A percentile compares a stretch with the other conserved stretches of the same genome.
These are phyloP conservation scores for Lactarius vividus DNA, from an alignment of 768 basidiomycete species.

Conservation along the genomic window DNA sequence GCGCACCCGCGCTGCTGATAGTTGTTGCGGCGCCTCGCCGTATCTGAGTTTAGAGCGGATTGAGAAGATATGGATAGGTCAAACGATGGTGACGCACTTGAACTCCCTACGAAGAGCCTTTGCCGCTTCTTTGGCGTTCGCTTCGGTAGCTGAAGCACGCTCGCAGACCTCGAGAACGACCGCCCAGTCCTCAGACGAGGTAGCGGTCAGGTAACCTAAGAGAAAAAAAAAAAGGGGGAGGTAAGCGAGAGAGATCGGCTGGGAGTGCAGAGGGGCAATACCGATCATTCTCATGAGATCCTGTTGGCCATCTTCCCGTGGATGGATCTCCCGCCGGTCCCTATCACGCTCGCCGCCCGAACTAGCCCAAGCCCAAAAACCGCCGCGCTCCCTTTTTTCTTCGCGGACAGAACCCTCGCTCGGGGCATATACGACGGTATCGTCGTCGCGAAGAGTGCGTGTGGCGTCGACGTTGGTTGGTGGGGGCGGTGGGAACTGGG, in stretches of 20 bases:
- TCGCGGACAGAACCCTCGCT: constrained; percentile 33
- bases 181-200: constrained; percentile 77
- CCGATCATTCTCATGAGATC: constrained; percentile 73
- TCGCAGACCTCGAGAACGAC: constrained; percentile 87
- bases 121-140: constrained; percentile 79
- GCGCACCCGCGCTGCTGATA: constrained; percentile 28
- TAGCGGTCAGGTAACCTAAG: constrained; percentile 70
- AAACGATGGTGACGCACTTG: constrained; percentile 49
- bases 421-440: constrained; percentile 28
- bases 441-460: constrained; percentile 35
- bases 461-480: constrained; percentile 21
- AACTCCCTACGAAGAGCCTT: constrained; percentile 81
- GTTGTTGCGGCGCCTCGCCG: constrained; percentile 26
- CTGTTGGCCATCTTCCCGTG: constrained; percentile 41
- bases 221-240: constrained; percentile 13
- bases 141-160: constrained; percentile 67
- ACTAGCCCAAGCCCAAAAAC: constrained; percentile 49
- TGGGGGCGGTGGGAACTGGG: constrained; percentile 36
- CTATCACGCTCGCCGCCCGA: constrained; percentile 37
- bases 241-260: neutral
- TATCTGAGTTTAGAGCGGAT: constrained; percentile 18
- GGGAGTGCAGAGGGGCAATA: constrained; percentile 31
- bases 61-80: neutral
- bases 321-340: constrained; percentile 39
- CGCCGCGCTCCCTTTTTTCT: constrained; percentile 47